These are phyloP conservation scores for Cutaneotrichosporon sp. DNA, from an alignment of 1,284 basidiomycete genomes.

Conservation along the genomic window DNA sequence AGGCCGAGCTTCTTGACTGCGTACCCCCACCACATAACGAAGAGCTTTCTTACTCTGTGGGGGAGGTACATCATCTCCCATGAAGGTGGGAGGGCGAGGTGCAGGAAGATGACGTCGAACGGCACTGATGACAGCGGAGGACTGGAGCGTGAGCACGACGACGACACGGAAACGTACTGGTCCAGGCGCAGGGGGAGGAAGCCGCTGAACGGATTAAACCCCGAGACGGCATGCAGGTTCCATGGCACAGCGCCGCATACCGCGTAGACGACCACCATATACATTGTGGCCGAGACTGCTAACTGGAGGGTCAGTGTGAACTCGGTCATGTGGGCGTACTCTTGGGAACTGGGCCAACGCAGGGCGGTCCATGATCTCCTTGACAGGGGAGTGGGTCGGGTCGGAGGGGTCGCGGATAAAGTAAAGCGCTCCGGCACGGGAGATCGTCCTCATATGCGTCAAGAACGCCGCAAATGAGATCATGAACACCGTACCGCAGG, in stretches of 20 bases:
- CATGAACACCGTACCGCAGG: conserved; percentile 79
- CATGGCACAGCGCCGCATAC: conserved; percentile 30
- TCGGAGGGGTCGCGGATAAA: conserved; percentile 91
- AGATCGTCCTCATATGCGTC: conserved; percentile 57
- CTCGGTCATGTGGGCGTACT: not conserved
- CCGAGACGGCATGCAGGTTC: conserved; percentile 4
- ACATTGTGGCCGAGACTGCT: conserved; percentile 79
- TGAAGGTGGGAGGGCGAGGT: conserved; percentile 77
- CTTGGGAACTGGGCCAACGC: conserved; percentile 7
- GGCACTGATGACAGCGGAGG: conserved; percentile 62
- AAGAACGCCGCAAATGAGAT: conserved; percentile 89
- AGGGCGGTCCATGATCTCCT: conserved; percentile 86
- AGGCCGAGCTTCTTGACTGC: conserved; percentile 30
- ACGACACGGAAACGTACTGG: conserved; percentile 45
- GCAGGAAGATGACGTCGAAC: conserved; percentile 81
- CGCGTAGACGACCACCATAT: conserved; percentile 73
- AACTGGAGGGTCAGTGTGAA: conserved; percentile 58
- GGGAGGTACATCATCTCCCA: conserved; percentile 68
- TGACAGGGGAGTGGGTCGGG: conserved; percentile 77
- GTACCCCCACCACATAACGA: conserved; percentile 33
- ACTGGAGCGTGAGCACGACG: conserved; percentile 21
- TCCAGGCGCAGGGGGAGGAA: conserved; percentile 54
- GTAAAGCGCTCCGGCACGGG: conserved; percentile 91
- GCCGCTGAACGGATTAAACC: conserved; percentile 1
- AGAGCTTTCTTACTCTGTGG: conserved; percentile 27